These are phyloP conservation scores for Dactylis glomerata DNA, from an alignment of 176 grass and related monocot genomes.

Conservation along the genomic window DNA sequence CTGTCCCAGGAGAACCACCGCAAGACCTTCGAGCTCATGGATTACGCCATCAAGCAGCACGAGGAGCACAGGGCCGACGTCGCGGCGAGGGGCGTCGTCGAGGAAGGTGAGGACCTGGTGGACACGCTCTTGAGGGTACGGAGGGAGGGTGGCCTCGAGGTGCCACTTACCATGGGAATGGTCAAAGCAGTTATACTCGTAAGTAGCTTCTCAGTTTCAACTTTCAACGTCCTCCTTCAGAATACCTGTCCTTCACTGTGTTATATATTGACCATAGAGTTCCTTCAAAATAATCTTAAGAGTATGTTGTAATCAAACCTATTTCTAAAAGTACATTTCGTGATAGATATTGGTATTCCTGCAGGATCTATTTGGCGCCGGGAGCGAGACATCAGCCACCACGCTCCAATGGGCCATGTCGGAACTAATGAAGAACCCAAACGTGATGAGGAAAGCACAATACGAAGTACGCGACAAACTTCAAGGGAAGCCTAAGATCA, in stretches of 20 bases:
- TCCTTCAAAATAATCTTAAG: background rate
- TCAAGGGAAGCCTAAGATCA: background rate
- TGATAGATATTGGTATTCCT: background rate
- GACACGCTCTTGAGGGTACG: constrained; percentile 31
- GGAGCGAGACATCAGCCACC: background rate
- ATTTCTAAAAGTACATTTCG: background rate
- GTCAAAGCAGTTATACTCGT: constrained; percentile 30
- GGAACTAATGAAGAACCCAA: constrained; percentile 10
- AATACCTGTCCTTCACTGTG: background rate
- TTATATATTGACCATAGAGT: background rate
- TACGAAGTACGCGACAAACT: background rate
- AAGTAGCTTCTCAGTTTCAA: constrained; percentile 27
- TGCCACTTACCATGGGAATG: constrained; percentile 36
- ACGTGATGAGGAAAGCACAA: background rate
- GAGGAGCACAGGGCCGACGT: background rate
- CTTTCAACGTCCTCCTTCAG: background rate
- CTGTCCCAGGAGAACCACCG: constrained; percentile 1
- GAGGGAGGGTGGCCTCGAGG: constrained; percentile 18
- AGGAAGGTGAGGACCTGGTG: constrained; percentile 20
- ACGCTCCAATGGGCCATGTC: constrained; percentile 18
- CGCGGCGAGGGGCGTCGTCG: background rate
- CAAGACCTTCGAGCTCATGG: constrained; percentile 30
- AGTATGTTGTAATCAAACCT: too few relatives aligned
- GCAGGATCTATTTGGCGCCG: constrained; percentile 29
- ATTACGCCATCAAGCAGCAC: constrained; percentile 35